Percentiles rank a stretch among this genome's conserved stretches.
These are phyloP conservation scores for Arctium lappa DNA, from an alignment of 129 eudicot genomes.

Conservation along the genomic window DNA sequence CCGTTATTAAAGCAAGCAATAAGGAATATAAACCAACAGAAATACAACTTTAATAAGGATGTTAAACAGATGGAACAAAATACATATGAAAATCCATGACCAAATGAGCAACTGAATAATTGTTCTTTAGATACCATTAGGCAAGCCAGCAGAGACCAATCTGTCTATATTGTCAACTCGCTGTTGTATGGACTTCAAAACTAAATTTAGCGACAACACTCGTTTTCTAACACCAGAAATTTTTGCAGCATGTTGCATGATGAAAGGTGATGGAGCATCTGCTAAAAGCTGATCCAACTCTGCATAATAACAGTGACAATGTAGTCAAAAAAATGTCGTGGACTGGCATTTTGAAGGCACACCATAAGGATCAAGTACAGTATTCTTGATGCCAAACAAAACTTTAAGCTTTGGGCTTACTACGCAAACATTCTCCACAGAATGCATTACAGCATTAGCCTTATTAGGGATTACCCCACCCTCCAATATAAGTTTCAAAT, in stretches of 20 bases:
- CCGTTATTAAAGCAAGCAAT: not conserved
- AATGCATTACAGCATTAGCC: too few species aligned
- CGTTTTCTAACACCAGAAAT: conserved; percentile 78
- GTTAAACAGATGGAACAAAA: not conserved
- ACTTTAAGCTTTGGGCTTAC: not conserved
- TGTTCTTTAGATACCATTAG: conserved; percentile 31
- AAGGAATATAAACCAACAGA: not conserved
- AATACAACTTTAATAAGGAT: not conserved
- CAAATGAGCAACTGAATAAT: not conserved
- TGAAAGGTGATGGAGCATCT: conserved; percentile 92
- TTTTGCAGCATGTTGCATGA: conserved; percentile 89
- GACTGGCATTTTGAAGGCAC: not conserved
- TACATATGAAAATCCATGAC: conserved; percentile 7
- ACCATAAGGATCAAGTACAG: not conserved
- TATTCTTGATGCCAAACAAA: not conserved
- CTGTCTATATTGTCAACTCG: conserved; percentile 81
- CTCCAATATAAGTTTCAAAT: too few species aligned
- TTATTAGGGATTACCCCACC: too few species aligned
- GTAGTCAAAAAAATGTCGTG: not conserved
- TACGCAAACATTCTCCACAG: too few species aligned
- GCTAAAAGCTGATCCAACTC: conserved; percentile 92
- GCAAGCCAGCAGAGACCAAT: conserved; percentile 56
- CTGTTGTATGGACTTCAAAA: conserved; percentile 76
- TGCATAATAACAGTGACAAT: conserved; percentile 28
- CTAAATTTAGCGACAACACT: conserved; percentile 63